Conservation (phyloP, 192 early-diverging fungal species). For the Gigaspora rosea region DNA sequence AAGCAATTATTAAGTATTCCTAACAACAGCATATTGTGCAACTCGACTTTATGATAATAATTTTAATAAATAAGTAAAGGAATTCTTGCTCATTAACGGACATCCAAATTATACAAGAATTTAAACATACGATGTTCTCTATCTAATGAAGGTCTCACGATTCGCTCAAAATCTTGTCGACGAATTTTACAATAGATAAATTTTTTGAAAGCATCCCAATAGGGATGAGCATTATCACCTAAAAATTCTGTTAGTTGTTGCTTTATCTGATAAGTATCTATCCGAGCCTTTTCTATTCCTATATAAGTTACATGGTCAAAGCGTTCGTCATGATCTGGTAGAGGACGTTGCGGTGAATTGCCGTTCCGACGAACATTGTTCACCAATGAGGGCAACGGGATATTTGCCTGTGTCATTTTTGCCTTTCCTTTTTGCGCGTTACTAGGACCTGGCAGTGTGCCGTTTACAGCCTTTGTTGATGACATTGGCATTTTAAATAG, state of each 20-base stretch:
- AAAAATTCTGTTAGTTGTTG: constrained; percentile 1
- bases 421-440: constrained; percentile 7
- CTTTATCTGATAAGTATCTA: constrained; percentile 2
- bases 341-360: not conserved
- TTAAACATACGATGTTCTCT: not conserved
- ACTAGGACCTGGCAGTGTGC: not conserved
- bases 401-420: not conserved
- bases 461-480: not conserved
- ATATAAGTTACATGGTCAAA: constrained; percentile 1
- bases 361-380: constrained; percentile 8
- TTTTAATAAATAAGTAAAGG: not conserved
- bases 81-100: not conserved
- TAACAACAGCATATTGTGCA: constrained; percentile 22
- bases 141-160: constrained; percentile 5
- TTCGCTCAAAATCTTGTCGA: constrained; percentile 1
- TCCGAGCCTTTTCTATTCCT: not conserved
- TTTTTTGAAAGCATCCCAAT: constrained; percentile 8
- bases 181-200: constrained; percentile 11
- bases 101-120: not conserved
- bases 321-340: not conserved
- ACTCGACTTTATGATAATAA: constrained; percentile 14
- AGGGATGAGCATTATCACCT: not conserved
- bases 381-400: not conserved
- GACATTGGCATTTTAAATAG: too few species aligned
- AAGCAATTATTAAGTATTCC: constrained; percentile 13